Evolutionary conservation across 2,329 filamentous ascomycete species (phyloP).

Genomic region (Talaromyces piceae): DNA sequence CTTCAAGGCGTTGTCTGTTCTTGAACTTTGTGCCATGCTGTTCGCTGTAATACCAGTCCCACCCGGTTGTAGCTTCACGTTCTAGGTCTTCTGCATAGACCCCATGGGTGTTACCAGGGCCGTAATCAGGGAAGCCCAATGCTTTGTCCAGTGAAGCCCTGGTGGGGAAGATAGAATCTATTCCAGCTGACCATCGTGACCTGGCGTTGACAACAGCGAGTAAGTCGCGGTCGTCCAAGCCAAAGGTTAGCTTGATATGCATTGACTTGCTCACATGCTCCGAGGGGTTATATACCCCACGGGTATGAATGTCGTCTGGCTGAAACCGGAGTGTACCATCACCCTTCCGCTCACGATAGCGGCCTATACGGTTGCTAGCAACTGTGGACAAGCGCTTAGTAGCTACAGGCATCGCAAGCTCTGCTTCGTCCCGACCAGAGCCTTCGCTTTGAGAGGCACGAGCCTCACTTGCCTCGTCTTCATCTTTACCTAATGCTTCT

Average conservation of each 20-base stretch:
- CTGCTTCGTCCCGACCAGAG: neutral
- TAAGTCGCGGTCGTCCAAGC: slow-evolving; percentile 44
- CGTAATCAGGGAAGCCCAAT: slow-evolving; percentile 24
- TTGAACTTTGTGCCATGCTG: slow-evolving; percentile 36
- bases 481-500: slow-evolving; percentile 13
- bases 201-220: slow-evolving; percentile 40
- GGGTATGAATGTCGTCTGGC: slow-evolving; percentile 26
- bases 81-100: slow-evolving; percentile 33
- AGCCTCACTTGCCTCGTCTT: no score
- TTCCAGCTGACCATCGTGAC: slow-evolving; percentile 41
- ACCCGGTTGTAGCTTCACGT: slow-evolving; percentile 40
- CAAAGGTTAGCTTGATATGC: slow-evolving; percentile 45
- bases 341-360: slow-evolving; percentile 12
- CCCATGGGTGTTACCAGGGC: slow-evolving; percentile 38
- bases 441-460: slow-evolving; percentile 7
- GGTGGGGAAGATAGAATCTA: slow-evolving; percentile 46
- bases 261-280: slow-evolving; percentile 35
- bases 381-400: neutral
- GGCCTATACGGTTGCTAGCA: neutral
- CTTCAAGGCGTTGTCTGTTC: slow-evolving; percentile 32
- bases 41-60: slow-evolving; percentile 47
- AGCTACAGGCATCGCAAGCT: neutral
- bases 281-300: slow-evolving; percentile 29
- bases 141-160: slow-evolving; percentile 28
- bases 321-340: slow-evolving; percentile 16